phyloP scores from a whole-genome alignment of 2,329 filamentous ascomycete genomes.

The Madurella mycetomatis region DNA sequence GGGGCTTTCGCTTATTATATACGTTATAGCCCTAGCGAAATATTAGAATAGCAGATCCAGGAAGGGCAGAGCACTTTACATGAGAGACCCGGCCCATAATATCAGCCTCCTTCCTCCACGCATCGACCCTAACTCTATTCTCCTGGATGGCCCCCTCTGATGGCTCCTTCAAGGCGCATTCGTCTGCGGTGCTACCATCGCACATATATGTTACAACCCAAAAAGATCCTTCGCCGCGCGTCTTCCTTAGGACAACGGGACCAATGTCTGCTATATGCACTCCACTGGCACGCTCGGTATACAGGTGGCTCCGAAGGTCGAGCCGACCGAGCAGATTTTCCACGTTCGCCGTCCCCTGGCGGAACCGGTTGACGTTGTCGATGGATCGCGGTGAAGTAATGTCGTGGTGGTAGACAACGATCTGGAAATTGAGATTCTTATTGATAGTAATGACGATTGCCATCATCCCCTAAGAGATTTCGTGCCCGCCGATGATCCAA shows the following conservation, averaged over 20 bases:
- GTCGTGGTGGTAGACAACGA: conserved; percentile 1
- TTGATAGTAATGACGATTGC: neutral
- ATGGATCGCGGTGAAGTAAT: neutral
- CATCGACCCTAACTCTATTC: neutral
- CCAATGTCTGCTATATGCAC: conserved; percentile 2
- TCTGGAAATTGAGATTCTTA: conserved; percentile 1
- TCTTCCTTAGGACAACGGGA: neutral
- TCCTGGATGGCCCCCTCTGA: neutral
- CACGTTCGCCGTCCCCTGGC: neutral
- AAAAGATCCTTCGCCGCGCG: conserved; percentile 2
- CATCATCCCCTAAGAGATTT: neutral
- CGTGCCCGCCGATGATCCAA: conserved; percentile 3
- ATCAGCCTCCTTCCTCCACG: neutral
- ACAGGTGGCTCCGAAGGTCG: neutral
- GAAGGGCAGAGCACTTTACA: neutral
- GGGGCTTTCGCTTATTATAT: no score
- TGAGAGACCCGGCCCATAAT: neutral
- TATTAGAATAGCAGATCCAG: conserved; percentile 1
- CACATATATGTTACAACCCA: conserved; percentile 1
- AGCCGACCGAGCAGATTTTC: conserved; percentile 1
- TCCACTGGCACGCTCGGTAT: conserved; percentile 1
- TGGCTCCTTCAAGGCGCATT: conserved; percentile 1
- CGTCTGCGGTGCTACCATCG: conserved; percentile 5
- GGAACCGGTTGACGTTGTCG: conserved; percentile 4
- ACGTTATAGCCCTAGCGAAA: conserved; percentile 1